Evolutionary conservation across 257 asterid genomes (phyloP).

Genomic region (Datura wrightii): DNA sequence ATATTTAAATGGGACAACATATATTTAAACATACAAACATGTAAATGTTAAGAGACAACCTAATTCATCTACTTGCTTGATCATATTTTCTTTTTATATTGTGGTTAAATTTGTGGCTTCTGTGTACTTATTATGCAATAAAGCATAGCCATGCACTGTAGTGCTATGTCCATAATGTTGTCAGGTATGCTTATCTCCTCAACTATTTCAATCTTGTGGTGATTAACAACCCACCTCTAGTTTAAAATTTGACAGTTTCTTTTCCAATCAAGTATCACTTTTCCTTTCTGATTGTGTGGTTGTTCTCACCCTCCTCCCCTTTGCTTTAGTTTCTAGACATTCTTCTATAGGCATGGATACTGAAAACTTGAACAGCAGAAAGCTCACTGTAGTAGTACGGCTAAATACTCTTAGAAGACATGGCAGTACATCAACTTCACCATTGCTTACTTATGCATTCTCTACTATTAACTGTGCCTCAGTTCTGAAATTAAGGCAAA

Average conservation of each 20-base stretch:
- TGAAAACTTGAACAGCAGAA: neutral
- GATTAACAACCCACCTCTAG: neutral
- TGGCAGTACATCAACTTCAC: neutral
- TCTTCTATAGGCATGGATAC: neutral
- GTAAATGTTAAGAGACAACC: too few species aligned
- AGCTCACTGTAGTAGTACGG: too few species aligned
- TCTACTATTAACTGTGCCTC: neutral
- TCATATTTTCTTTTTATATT: too few species aligned
- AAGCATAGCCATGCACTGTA: neutral
- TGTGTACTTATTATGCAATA: neutral
- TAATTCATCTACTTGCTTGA: too few species aligned
- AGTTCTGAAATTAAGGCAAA: neutral
- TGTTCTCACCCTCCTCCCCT: neutral
- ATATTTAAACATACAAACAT: too few species aligned
- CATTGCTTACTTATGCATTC: neutral
- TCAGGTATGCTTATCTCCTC: neutral
- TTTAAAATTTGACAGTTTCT: neutral
- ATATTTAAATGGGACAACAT: too few species aligned
- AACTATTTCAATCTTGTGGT: neutral
- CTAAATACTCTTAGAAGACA: neutral
- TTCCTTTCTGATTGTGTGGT: neutral
- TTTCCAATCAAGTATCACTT: neutral
- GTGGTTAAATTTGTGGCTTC: neutral
- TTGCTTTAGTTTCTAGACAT: neutral
- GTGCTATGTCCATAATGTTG: neutral